phyloP scores from a whole-genome alignment of 306 rosid species.

The Calophaca sinica region DNA sequence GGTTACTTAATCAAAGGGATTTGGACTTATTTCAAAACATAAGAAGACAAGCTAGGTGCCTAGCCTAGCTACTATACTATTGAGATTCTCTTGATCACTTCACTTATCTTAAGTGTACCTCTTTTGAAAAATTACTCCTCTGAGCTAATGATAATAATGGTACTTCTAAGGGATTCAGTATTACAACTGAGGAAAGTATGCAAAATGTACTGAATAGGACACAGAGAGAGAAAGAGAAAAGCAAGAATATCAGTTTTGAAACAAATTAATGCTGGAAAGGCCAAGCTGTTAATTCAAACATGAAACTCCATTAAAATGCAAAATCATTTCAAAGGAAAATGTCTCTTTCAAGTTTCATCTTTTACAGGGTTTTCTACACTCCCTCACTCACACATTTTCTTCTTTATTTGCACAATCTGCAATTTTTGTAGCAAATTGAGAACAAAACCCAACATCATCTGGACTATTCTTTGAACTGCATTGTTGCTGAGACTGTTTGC shows the following conservation, averaged over 20 bases:
- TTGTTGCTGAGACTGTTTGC: slow-evolving; percentile 75
- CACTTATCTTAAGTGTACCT: slow-evolving; percentile 29
- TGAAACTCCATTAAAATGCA: slow-evolving; percentile 47
- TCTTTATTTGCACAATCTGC: slow-evolving; percentile 54
- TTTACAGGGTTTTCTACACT: slow-evolving; percentile 38
- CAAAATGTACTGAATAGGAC: slow-evolving; percentile 17
- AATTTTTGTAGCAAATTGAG: slow-evolving; percentile 52
- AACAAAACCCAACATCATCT: slow-evolving; percentile 44
- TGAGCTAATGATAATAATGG: slow-evolving; percentile 31
- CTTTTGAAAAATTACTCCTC: slow-evolving; percentile 39
- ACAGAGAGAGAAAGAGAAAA: neutral
- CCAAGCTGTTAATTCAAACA: slow-evolving; percentile 41
- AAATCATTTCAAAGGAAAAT: slow-evolving; percentile 45
- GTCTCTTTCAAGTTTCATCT: neutral
- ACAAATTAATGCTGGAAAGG: slow-evolving; percentile 38
- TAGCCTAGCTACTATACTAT: slow-evolving; percentile 22
- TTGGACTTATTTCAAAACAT: slow-evolving; percentile 27
- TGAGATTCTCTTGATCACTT: slow-evolving; percentile 29
- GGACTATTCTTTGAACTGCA: slow-evolving; percentile 42
- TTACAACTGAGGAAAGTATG: slow-evolving; percentile 35
- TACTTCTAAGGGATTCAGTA: slow-evolving; percentile 34
- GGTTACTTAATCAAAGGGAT: neutral
- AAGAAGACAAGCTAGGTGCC: slow-evolving; percentile 11
- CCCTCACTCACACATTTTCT: slow-evolving; percentile 12
- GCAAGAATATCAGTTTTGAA: slow-evolving; percentile 10